Percentiles rank a stretch among this genome's conserved stretches.
These are phyloP conservation scores for Chloranthus sessilifolius DNA, from an alignment of 164 flowering plant species.

Conservation along the genomic window DNA sequence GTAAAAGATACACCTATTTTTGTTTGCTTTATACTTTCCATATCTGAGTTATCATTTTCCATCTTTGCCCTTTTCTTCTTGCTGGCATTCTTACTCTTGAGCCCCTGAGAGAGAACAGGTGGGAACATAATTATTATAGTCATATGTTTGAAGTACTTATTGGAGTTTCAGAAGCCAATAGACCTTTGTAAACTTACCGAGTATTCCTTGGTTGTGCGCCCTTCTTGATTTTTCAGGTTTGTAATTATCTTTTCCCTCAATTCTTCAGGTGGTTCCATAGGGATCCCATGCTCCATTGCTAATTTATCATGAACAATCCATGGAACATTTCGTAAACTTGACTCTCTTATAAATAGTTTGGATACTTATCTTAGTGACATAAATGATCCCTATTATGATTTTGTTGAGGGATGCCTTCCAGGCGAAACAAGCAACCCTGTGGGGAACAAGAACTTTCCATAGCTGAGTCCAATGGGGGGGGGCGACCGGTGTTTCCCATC, in stretches of 20 bases:
- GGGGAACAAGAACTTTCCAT: too few relatives aligned
- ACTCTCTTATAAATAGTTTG: conserved; percentile 10
- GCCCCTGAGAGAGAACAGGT: conserved; percentile 4
- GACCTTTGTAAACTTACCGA: conserved; percentile 6
- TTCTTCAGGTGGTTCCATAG: conserved; percentile 10
- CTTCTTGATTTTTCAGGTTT: background rate
- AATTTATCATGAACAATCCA: conserved; percentile 9
- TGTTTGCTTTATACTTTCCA: background rate
- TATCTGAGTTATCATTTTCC: conserved; percentile 1
- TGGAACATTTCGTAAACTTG: conserved; percentile 10
- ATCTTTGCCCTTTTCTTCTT: background rate
- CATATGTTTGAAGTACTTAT: background rate
- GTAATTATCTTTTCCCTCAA: conserved; percentile 4
- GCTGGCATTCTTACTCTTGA: background rate
- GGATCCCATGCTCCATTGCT: conserved; percentile 12
- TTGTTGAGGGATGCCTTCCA: too few relatives aligned
- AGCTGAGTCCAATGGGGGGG: too few relatives aligned
- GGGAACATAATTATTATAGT: background rate
- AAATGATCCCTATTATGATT: too few relatives aligned
- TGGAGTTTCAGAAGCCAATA: too few relatives aligned
- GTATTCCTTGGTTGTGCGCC: background rate
- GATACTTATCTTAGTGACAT: too few relatives aligned
- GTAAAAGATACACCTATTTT: conserved; percentile 1
- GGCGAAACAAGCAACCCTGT: too few relatives aligned
- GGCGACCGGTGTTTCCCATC: too few relatives aligned